Base-by-base conservation (phyloP, 208 protist genomes). In the Crithidia fasciculata region DNA sequence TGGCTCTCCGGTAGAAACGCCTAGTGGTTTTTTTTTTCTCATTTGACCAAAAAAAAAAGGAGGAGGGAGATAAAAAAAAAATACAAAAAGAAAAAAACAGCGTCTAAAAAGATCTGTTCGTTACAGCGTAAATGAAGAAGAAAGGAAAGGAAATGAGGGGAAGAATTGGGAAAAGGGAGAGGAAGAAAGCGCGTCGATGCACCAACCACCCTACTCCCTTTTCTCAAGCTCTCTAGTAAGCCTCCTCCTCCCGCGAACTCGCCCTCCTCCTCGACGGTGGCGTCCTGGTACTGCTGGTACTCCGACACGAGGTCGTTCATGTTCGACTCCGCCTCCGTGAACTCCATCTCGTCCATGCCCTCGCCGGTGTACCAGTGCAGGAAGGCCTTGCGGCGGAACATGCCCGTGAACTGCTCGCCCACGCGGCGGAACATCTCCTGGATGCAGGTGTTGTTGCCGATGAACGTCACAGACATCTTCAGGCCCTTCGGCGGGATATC, bases 331-430 rank as follows among this genome's bases (percentile, higher is more conserved):
- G 89, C 66, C 85, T 98, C 97, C 45, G 91, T 86, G 81, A 95
- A 95, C 77, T 94, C 89, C 80, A 89, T 90, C 77, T 92, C 87
- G 74, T 94, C 87, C 89, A 94, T 94, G 56, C 89, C 89, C 87
- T 99, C 98, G 62, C 95, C 94, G 57, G 97, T 99, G 92, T 99
- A 99, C 98, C 99, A 99, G 91, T 99, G 98, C 43, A 99, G 86
- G 94, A 99, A 99, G 69, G 99, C 99, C 88, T 99, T 99, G 73
- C 96, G 83, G 69, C 90, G 85, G 92, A 99, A 99, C 99, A 99
- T 99, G 74, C 86, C 84, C 47, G 88, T 97, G 91, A 99, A 99
- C 86, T 99, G 98, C 75, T 97, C 90, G 69, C 77, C 85, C 8
- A 98, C 87, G 62, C 97, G 89, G 66, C 90, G 82, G 87, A 98